phyloP scores from a whole-genome alignment of 169 alveolate species.

The Eimeria sp. region DNA sequence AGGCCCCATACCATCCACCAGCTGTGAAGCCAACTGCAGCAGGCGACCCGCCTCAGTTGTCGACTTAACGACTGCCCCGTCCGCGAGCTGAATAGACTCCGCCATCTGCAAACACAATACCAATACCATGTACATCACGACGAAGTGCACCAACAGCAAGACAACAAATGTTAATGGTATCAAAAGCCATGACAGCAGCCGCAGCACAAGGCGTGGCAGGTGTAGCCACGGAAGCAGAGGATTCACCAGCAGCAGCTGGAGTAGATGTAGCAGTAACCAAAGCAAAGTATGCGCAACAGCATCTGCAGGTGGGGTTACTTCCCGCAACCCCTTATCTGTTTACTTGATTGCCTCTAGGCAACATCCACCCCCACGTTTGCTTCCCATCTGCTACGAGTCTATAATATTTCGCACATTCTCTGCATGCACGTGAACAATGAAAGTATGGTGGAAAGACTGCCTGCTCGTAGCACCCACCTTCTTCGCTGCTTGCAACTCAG shows the following conservation, averaged over 20 bases:
- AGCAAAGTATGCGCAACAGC: not conserved
- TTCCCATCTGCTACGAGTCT: no score
- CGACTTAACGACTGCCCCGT: constrained; percentile 3
- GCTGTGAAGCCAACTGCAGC: not conserved
- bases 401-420: no score
- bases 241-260: not conserved
- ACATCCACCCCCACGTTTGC: no score
- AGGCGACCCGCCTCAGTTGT: constrained; percentile 17
- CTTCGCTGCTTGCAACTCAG: constrained; percentile 18
- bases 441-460: no score
- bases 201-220: not conserved
- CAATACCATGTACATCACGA: not conserved
- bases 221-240: not conserved
- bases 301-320: no score
- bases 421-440: no score
- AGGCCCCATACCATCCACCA: not conserved
- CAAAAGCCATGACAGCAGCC: not conserved
- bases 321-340: no score
- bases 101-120: not conserved
- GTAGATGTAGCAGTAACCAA: not conserved
- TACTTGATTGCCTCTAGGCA: no score
- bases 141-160: not conserved
- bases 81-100: not conserved
- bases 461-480: not conserved
- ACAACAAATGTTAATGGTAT: not conserved